phyloP scores from a whole-genome alignment of 768 basidiomycete species.

The Kwoniella pini region DNA sequence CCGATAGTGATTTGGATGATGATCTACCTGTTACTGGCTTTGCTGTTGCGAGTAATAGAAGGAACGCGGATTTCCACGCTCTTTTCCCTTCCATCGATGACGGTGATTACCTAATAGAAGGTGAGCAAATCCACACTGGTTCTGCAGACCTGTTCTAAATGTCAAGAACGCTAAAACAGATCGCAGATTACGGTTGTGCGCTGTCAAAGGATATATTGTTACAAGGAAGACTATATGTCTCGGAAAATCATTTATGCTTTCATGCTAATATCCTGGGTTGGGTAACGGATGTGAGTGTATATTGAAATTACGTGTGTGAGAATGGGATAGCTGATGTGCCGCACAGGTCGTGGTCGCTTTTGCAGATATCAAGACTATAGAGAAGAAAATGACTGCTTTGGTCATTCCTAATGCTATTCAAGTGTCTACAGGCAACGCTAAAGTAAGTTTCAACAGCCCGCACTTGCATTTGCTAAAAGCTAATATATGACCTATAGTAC shows the following conservation, averaged over 20 bases:
- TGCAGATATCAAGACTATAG: conserved; percentile 77
- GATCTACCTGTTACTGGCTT: conserved; percentile 89
- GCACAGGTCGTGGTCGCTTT: conserved; percentile 80
- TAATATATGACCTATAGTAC: conserved; percentile 61
- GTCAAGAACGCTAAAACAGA: neutral
- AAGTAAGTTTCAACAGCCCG: conserved; percentile 37
- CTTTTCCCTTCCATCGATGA: conserved; percentile 85
- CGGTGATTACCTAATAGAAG: conserved; percentile 97
- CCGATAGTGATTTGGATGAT: conserved; percentile 65
- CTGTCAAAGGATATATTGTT: conserved; percentile 93
- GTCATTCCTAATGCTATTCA: conserved; percentile 97
- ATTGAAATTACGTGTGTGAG: conserved; percentile 56
- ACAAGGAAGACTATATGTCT: conserved; percentile 93
- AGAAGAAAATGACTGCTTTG: conserved; percentile 97
- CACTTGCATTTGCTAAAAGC: neutral
- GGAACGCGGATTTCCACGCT: conserved; percentile 95
- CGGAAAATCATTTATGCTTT: conserved; percentile 99
- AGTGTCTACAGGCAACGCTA: conserved; percentile 70
- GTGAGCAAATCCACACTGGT: conserved; percentile 60
- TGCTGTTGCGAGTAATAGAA: conserved; percentile 90
- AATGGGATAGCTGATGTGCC: conserved; percentile 50
- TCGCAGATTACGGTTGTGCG: conserved; percentile 92
- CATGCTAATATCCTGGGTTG: conserved; percentile 99
- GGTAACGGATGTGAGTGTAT: conserved; percentile 82
- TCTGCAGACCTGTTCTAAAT: neutral